Evolutionary conservation across 306 rosid species (phyloP).

Genomic region (Casuarina cunninghamiana): DNA sequence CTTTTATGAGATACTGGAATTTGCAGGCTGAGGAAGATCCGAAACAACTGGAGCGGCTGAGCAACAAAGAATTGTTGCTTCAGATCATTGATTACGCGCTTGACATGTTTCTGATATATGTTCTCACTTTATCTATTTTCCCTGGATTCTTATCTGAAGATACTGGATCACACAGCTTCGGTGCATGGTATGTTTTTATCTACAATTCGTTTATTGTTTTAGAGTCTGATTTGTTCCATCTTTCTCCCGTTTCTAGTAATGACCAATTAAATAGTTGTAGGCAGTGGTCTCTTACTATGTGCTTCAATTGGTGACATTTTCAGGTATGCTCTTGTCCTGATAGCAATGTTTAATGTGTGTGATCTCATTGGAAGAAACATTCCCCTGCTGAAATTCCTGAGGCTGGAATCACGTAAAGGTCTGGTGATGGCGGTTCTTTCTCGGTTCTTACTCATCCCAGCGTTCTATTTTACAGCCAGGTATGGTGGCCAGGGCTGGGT

Average conservation of each 20-base stretch:
- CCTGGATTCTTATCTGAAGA: slow-evolving; percentile 96
- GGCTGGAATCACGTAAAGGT: slow-evolving; percentile 60
- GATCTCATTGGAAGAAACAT: slow-evolving; percentile 85
- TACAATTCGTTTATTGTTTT: not conserved
- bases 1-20: slow-evolving; percentile 5
- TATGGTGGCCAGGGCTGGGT: slow-evolving; percentile 87
- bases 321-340: slow-evolving; percentile 86
- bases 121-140: slow-evolving; percentile 68
- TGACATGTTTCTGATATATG: slow-evolving; percentile 61
- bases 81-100: slow-evolving; percentile 79
- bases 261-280: slow-evolving; percentile 4
- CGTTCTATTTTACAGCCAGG: slow-evolving; percentile 78
- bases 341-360: slow-evolving; percentile 65
- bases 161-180: slow-evolving; percentile 76
- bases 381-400: slow-evolving; percentile 53
- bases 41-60: slow-evolving; percentile 43
- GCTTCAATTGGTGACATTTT: slow-evolving; percentile 8
- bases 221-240: not conserved
- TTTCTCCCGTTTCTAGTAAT: not conserved
- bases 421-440: slow-evolving; percentile 36
- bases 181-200: slow-evolving; percentile 57
- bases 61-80: slow-evolving; percentile 53
- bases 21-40: slow-evolving; percentile 48
- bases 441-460: slow-evolving; percentile 69
- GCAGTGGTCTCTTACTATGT: not conserved